Conservation (phyloP, 225 moss, liverwort and hornwort species). For the Asterella californica region DNA sequence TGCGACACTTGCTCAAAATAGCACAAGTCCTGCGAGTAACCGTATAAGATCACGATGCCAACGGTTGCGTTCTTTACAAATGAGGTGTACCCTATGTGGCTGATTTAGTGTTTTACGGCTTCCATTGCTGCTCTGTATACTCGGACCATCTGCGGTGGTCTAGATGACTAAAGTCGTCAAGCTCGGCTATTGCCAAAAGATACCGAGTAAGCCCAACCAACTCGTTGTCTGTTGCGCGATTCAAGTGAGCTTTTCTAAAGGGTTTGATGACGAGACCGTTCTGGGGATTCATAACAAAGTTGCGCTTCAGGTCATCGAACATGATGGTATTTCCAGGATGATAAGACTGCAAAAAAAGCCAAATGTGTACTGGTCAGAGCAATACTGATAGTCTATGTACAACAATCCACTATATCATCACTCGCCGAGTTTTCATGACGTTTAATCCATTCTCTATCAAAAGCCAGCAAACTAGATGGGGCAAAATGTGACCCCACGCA, state of each 20-base stretch:
- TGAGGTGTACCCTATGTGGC: no score
- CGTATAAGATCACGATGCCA: no score
- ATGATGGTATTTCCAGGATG: conserved; percentile 78
- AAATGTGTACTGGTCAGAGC: not conserved
- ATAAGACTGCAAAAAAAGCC: conserved; percentile 66
- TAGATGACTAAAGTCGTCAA: conserved; percentile 71
- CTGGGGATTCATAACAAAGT: conserved; percentile 97
- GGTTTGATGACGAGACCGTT: conserved; percentile 94
- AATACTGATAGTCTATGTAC: not conserved
- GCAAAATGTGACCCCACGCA: not conserved
- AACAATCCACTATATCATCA: not conserved
- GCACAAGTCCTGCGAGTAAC: no score
- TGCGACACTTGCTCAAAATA: no score
- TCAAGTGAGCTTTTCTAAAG: conserved; percentile 79
- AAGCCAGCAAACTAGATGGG: not conserved
- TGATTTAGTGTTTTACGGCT: no score
- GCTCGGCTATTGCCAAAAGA: conserved; percentile 74
- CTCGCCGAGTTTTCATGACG: not conserved
- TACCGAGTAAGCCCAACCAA: conserved; percentile 76
- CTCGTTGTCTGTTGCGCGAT: conserved; percentile 82
- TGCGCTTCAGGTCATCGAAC: conserved; percentile 93
- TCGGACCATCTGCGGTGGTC: conserved; percentile 81
- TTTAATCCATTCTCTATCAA: not conserved
- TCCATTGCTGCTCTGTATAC: conserved; percentile 56
- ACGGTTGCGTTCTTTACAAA: no score